Evolutionary conservation across 192 early-diverging fungal species (phyloP).

Genomic region (Rhizophagus clarus): DNA sequence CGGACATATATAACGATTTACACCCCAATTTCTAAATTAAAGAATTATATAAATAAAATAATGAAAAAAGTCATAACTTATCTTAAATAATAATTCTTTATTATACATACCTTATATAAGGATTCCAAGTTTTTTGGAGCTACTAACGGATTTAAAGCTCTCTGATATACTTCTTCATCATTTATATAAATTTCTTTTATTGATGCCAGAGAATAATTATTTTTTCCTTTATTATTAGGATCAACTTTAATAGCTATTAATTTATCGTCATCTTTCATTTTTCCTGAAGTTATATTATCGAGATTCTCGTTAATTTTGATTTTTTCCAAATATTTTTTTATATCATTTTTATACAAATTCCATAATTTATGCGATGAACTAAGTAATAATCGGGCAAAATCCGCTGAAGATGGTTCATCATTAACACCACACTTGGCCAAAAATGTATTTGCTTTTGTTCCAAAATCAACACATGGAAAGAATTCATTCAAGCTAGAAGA

Average conservation of each 20-base stretch:
- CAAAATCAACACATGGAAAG: constrained; percentile 72
- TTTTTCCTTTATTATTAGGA: constrained; percentile 39
- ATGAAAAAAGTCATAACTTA: too few species aligned
- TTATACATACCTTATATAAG: constrained; percentile 48
- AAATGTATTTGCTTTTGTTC: constrained; percentile 68
- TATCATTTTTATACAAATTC: constrained; percentile 59
- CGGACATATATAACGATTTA: constrained; percentile 64
- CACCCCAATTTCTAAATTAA: constrained; percentile 55
- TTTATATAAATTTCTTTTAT: constrained; percentile 76
- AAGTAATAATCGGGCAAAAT: constrained; percentile 68
- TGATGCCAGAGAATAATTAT: constrained; percentile 58
- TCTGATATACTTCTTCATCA: constrained; percentile 72
- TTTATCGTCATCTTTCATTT: constrained; percentile 65
- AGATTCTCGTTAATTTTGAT: too few species aligned
- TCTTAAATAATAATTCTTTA: neutral
- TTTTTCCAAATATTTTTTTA: constrained; percentile 43
- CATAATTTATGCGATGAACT: constrained; percentile 60
- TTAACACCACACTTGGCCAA: constrained; percentile 82
- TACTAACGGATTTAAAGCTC: constrained; percentile 74
- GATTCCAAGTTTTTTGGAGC: constrained; percentile 72
- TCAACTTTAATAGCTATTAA: constrained; percentile 58
- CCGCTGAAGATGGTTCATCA: constrained; percentile 74
- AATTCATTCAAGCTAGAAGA: constrained; percentile 57
- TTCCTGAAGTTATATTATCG: neutral
- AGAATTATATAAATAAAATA: neutral